phyloP scores from a whole-genome alignment of 2,329 filamentous ascomycete genomes.

The Seiridium cupressi region DNA sequence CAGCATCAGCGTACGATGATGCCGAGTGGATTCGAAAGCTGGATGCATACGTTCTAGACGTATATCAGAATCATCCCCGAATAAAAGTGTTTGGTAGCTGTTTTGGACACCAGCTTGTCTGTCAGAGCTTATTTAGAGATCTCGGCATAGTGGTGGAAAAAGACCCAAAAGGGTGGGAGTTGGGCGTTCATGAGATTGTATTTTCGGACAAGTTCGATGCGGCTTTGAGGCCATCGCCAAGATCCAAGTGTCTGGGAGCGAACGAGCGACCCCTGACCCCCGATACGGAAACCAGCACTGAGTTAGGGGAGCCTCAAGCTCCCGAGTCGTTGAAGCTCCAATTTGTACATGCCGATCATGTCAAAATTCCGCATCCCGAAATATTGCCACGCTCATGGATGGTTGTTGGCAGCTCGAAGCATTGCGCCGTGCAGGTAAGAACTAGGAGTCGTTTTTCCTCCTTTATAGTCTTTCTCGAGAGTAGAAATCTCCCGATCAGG shows the following conservation, averaged over 20 bases:
- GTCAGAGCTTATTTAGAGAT: constrained; percentile 27
- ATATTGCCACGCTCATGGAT: constrained; percentile 9
- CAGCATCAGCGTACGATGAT: constrained; percentile 12
- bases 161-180: constrained; percentile 19
- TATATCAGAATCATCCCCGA: constrained; percentile 19
- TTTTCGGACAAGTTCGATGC: constrained; percentile 15
- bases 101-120: constrained; percentile 35
- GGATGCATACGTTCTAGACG: constrained; percentile 12
- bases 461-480: too few species aligned
- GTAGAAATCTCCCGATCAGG: too few species aligned
- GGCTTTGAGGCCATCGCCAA: constrained; percentile 9
- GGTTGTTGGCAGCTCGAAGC: constrained; percentile 15
- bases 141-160: constrained; percentile 15
- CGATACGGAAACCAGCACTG: background rate
- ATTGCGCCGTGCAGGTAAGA: constrained; percentile 23
- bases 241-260: background rate
- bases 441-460: too few species aligned
- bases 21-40: constrained; percentile 4
- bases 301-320: background rate
- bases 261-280: background rate
- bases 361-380: constrained; percentile 6
- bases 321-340: constrained; percentile 23
- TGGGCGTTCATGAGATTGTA: constrained; percentile 16
- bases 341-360: constrained; percentile 30
- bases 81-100: constrained; percentile 36